phyloP scores from a whole-genome alignment of 768 basidiomycete genomes.

The Termitomyces sp. region DNA sequence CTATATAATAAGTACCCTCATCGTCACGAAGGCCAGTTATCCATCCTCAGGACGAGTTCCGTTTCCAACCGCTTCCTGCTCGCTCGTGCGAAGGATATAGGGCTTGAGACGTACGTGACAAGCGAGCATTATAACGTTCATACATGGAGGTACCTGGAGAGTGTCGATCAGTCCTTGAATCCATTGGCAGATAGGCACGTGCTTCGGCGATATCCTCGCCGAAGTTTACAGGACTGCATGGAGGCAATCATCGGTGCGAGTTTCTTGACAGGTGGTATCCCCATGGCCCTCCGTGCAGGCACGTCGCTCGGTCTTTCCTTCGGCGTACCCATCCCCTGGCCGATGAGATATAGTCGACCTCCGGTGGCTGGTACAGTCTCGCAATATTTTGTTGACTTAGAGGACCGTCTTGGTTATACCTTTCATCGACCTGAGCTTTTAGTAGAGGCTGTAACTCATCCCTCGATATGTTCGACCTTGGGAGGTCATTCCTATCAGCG shows the following conservation, averaged over 20 bases:
- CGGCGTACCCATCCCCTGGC: conserved; percentile 73
- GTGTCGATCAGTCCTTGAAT: conserved; percentile 32
- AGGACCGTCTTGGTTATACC: conserved; percentile 66
- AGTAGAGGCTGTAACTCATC: conserved; percentile 82
- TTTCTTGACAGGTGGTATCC: conserved; percentile 70
- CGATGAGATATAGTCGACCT: conserved; percentile 45
- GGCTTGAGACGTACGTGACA: conserved; percentile 62
- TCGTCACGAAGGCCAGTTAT: conserved; percentile 82
- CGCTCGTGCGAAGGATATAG: conserved; percentile 59
- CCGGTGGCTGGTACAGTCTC: conserved; percentile 36
- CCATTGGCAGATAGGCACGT: conserved; percentile 29
- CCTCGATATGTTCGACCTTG: conserved; percentile 54
- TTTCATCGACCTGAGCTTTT: conserved; percentile 66
- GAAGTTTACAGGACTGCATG: conserved; percentile 86
- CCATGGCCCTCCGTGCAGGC: conserved; percentile 65
- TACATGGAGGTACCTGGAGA: conserved; percentile 57
- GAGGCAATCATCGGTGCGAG: conserved; percentile 82
- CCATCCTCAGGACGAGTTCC: conserved; percentile 56
- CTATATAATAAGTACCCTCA: conserved; percentile 74
- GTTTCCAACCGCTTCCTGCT: conserved; percentile 75
- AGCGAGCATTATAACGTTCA: conserved; percentile 52
- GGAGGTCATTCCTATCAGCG: conserved; percentile 75
- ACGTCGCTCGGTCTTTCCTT: conserved; percentile 66
- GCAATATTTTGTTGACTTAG: conserved; percentile 50
- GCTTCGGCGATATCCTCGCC: conserved; percentile 54